Conservation (phyloP, 768 basidiomycete species). For the Termitomyces sp. region DNA sequence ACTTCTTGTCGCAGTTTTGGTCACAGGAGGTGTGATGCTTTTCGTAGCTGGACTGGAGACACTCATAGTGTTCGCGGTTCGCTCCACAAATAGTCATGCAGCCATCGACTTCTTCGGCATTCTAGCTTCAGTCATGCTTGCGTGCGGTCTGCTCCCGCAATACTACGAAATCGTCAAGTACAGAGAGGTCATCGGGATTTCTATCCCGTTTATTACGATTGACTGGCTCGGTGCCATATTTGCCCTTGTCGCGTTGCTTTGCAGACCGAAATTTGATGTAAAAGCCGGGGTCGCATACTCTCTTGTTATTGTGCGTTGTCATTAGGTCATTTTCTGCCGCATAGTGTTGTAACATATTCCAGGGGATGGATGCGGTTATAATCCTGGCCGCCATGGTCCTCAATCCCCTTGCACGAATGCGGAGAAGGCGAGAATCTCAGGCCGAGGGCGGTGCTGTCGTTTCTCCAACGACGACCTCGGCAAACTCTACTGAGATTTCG, state of each 20-base stretch:
- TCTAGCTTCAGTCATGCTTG: conserved; percentile 52
- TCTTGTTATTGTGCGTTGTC: conserved; percentile 48
- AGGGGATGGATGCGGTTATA: conserved; percentile 61
- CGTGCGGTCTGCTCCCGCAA: conserved; percentile 49
- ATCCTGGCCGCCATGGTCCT: conserved; percentile 58
- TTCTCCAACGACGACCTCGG: too few relatives aligned
- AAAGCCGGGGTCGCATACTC: conserved; percentile 60
- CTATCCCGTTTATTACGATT: conserved; percentile 60
- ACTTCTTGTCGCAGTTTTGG: conserved; percentile 22
- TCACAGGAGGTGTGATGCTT: conserved; percentile 34
- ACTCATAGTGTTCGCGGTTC: conserved; percentile 55
- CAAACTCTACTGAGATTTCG: too few relatives aligned
- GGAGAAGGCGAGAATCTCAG: conserved; percentile 9
- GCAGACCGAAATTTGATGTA: conserved; percentile 57
- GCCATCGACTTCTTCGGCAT: conserved; percentile 56
- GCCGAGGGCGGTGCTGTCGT: too few relatives aligned
- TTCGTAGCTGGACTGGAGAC: conserved; percentile 54
- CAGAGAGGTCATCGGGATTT: conserved; percentile 67
- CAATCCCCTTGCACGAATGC: conserved; percentile 49
- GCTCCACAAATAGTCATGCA: conserved; percentile 31
- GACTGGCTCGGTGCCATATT: conserved; percentile 72
- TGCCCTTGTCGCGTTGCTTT: conserved; percentile 62
- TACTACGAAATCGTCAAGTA: conserved; percentile 72
- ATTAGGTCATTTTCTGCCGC: background rate
- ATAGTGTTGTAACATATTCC: background rate